Conservation (phyloP, 345 rosid genomes). For the Euclidium syriacum region DNA sequence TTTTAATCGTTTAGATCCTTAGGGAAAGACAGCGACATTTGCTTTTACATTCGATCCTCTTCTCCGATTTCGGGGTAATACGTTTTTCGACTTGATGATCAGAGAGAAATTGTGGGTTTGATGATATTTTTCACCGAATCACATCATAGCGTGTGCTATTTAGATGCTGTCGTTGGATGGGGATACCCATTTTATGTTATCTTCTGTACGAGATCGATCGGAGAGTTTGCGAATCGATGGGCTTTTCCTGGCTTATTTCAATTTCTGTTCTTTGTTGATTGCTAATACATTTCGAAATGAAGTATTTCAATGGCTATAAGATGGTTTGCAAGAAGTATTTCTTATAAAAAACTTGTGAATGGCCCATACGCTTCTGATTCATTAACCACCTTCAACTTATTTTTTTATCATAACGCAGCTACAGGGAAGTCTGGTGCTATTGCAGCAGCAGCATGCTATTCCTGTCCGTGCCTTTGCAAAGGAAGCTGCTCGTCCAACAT, state of each 20-base stretch:
- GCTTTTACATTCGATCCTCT: neutral
- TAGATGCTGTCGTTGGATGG: neutral
- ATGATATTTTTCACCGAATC: neutral
- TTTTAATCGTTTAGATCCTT: neutral
- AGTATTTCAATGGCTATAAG: neutral
- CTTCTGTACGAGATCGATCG: neutral
- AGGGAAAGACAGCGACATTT: neutral
- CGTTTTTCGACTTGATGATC: neutral
- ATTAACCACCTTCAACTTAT: neutral
- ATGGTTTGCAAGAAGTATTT: neutral
- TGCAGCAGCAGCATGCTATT: conserved; percentile 47
- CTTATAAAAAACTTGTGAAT: neutral
- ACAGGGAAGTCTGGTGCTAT: conserved; percentile 37
- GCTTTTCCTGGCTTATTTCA: neutral
- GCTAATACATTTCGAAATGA: neutral
- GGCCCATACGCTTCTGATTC: neutral
- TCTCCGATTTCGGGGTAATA: conserved; percentile 9
- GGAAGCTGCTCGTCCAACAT: conserved; percentile 60
- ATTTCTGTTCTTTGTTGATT: neutral
- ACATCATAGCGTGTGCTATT: neutral
- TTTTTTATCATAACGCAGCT: conserved; percentile 39
- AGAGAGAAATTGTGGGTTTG: neutral
- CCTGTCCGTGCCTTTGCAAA: conserved; percentile 70
- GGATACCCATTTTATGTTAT: neutral
- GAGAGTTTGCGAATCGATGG: neutral